Evolutionary conservation across 768 basidiomycete species (phyloP).

Genomic region (Pisolithus tinctorius): DNA sequence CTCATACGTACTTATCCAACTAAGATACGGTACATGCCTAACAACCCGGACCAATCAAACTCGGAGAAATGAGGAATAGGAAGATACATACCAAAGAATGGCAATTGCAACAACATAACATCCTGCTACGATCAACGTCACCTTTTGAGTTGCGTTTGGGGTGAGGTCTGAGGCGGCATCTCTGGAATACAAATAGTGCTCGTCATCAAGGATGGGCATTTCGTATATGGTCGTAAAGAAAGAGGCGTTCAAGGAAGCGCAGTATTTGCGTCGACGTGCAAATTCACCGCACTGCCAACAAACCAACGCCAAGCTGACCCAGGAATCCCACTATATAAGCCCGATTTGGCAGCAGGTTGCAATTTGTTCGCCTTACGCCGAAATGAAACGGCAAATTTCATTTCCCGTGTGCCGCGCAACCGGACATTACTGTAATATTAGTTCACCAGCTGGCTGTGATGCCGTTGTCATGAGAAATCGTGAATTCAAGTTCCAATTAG

Average conservation of each 20-base stretch:
- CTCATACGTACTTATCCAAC: conserved; percentile 57
- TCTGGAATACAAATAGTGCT: conserved; percentile 17
- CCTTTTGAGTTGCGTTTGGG: conserved; percentile 66
- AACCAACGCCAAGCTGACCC: too few relatives aligned
- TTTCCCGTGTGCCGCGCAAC: too few relatives aligned
- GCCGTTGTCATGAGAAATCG: neutral
- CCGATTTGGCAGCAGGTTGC: too few relatives aligned
- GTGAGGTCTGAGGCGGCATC: conserved; percentile 34
- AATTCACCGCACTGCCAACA: neutral
- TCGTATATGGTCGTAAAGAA: conserved; percentile 19
- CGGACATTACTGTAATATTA: too few relatives aligned
- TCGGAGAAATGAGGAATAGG: neutral
- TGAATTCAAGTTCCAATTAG: neutral
- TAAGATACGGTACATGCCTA: conserved; percentile 76
- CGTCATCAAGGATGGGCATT: conserved; percentile 23
- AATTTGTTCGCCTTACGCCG: too few relatives aligned
- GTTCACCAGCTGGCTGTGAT: too few relatives aligned
- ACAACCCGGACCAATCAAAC: conserved; percentile 2
- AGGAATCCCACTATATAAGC: too few relatives aligned
- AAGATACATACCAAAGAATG: conserved; percentile 62
- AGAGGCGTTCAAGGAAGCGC: conserved; percentile 6
- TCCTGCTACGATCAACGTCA: conserved; percentile 75
- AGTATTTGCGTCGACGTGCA: neutral
- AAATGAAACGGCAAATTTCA: too few relatives aligned
- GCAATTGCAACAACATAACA: conserved; percentile 67